phyloP scores from a whole-genome alignment of 1,284 basidiomycete species.

The Boletellus sp. region DNA sequence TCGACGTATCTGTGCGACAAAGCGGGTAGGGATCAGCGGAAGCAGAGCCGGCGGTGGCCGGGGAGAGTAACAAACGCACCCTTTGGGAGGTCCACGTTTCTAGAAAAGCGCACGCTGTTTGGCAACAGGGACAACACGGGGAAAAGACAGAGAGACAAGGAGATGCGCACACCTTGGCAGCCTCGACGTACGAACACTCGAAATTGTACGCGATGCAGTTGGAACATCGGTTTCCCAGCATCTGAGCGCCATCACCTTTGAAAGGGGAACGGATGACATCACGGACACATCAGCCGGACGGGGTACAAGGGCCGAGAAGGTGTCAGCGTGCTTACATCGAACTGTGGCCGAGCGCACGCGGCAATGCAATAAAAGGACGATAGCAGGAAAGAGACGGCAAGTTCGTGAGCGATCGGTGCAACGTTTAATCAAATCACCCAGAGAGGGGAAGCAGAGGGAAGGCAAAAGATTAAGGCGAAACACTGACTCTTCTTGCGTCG shows the following conservation, averaged over 20 bases:
- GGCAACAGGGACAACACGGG: too few relatives aligned
- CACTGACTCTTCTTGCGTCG: conserved; percentile 67
- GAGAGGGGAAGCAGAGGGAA: not conserved
- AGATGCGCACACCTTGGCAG: conserved; percentile 52
- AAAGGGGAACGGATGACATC: too few relatives aligned
- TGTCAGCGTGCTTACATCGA: conserved; percentile 59
- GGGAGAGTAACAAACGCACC: conserved; percentile 40
- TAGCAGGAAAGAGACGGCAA: not conserved
- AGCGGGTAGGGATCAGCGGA: too few relatives aligned
- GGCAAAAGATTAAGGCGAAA: not conserved
- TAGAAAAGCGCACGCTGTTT: too few relatives aligned
- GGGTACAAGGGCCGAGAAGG: too few relatives aligned
- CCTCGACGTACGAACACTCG: conserved; percentile 76
- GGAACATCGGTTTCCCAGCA: conserved; percentile 68
- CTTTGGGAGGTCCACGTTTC: conserved; percentile 84
- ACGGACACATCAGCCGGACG: too few relatives aligned
- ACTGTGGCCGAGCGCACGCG: conserved; percentile 37
- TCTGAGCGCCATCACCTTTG: conserved; percentile 58
- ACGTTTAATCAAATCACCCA: not conserved
- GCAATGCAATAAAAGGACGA: too few relatives aligned
- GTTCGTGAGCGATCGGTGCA: conserved; percentile 9
- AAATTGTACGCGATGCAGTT: conserved; percentile 73
- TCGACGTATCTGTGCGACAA: conserved; percentile 70
- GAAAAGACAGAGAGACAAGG: too few relatives aligned
- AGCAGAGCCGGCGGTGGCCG: not conserved